These are phyloP conservation scores for Syzygium oleosum DNA, from an alignment of 345 rosid genomes.

Conservation along the genomic window DNA sequence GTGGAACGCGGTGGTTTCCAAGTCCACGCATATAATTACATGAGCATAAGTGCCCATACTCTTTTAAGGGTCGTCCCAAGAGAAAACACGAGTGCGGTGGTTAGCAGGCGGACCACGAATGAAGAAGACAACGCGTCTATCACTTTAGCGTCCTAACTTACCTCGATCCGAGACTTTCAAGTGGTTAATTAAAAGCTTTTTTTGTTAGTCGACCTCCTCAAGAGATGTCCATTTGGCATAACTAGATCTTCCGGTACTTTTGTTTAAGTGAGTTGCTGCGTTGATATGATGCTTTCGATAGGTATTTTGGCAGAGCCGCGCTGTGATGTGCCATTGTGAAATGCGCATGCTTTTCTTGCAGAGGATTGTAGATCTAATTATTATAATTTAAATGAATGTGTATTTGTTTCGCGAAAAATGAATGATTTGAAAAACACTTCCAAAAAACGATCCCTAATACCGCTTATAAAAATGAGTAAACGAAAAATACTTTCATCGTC, in stretches of 20 bases:
- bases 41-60: background rate
- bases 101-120: background rate
- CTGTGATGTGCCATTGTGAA: background rate
- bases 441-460: background rate
- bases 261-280: background rate
- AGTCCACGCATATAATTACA: background rate
- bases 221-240: background rate
- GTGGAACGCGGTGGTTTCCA: background rate
- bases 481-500: accelerated
- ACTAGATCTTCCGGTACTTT: background rate
- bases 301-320: background rate
- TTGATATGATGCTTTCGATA: background rate
- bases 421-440: accelerated
- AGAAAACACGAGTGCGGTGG: background rate
- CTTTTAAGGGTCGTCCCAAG: background rate
- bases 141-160: background rate
- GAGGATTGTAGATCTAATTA: background rate
- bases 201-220: background rate
- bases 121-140: background rate
- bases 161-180: background rate
- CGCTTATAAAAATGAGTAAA: background rate
- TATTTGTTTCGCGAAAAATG: accelerated
- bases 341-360: background rate
- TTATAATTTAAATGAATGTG: background rate
- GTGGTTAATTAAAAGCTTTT: background rate